These are phyloP conservation scores for Hygrophila difformis DNA, from an alignment of 257 asterid species.

Conservation along the genomic window DNA sequence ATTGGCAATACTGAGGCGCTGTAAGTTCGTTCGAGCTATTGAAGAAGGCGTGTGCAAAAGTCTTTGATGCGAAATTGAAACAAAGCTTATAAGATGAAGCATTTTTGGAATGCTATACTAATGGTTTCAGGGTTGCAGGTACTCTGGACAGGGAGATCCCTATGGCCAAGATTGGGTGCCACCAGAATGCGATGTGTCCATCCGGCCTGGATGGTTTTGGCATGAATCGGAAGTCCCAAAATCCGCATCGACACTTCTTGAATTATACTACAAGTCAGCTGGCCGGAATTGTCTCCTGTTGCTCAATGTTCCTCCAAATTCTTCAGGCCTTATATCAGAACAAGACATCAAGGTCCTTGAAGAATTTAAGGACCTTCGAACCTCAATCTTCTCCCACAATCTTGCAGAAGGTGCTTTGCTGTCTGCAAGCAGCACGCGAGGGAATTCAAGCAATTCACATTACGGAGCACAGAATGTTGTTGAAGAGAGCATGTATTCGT, in stretches of 20 bases:
- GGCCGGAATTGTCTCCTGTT: constrained; percentile 83
- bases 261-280: constrained; percentile 76
- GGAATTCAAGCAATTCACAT: constrained; percentile 22
- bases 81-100: too few relatives aligned
- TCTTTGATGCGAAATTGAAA: too few relatives aligned
- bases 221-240: constrained; percentile 76
- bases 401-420: constrained; percentile 43
- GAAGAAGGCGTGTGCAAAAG: too few relatives aligned
- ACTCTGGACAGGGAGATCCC: constrained; percentile 67
- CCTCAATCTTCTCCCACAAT: constrained; percentile 53
- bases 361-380: constrained; percentile 58
- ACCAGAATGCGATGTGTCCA: constrained; percentile 88
- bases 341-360: constrained; percentile 72
- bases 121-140: constrained; percentile 48
- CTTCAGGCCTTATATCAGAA: constrained; percentile 81
- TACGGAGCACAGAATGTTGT: constrained; percentile 46
- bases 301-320: constrained; percentile 90
- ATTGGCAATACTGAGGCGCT: constrained; percentile 48
- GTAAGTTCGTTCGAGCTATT: constrained; percentile 35
- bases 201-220: constrained; percentile 97
- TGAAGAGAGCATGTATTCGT: constrained; percentile 52
- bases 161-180: constrained; percentile 90
- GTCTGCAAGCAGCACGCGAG: constrained; percentile 72
- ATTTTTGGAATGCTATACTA: neutral
- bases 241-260: constrained; percentile 74